Evolutionary conservation across 1,139 yeast species (phyloP).

Genomic region (Scheffersomyces insectosa): DNA sequence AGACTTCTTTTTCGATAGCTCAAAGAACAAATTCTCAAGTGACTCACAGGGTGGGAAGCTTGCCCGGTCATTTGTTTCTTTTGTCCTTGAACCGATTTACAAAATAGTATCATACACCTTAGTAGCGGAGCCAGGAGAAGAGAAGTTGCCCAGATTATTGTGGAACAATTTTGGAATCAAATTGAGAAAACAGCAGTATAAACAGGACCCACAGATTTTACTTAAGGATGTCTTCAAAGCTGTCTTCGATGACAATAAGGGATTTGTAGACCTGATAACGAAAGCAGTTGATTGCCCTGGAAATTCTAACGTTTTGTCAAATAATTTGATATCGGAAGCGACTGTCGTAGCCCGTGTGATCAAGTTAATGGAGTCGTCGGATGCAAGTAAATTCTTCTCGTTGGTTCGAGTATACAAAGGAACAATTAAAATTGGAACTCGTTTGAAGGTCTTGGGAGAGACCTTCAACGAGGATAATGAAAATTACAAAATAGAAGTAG

Average conservation of each 20-base stretch:
- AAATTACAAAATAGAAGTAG: conserved; percentile 47
- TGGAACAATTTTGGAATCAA: conserved; percentile 47
- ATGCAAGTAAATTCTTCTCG: conserved; percentile 49
- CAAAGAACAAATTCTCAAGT: conserved; percentile 45
- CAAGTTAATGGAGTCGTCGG: conserved; percentile 57
- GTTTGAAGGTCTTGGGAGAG: conserved; percentile 61
- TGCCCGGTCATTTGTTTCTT: conserved; percentile 62
- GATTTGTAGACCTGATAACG: conserved; percentile 55
- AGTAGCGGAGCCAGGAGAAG: conserved; percentile 49
- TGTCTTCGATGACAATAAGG: conserved; percentile 55
- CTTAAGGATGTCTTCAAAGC: conserved; percentile 53
- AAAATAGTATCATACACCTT: conserved; percentile 67
- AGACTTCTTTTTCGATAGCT: conserved; percentile 54
- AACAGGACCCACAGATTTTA: conserved; percentile 58
- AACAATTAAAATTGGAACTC: conserved; percentile 44
- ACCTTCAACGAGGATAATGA: conserved; percentile 51
- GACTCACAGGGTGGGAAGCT: conserved; percentile 27
- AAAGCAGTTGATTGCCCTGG: conserved; percentile 42
- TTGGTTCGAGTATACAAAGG: conserved; percentile 69
- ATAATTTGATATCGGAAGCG: conserved; percentile 1
- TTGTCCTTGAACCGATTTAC: conserved; percentile 78
- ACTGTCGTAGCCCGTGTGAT: conserved; percentile 53
- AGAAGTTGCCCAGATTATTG: conserved; percentile 40
- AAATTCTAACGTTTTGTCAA: conserved; percentile 21
- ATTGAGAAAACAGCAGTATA: conserved; percentile 38